A percentile compares a stretch with the other conserved stretches of the same genome.
Conservation (phyloP, 768 basidiomycete genomes). For the Psilocybe cubensis region DNA sequence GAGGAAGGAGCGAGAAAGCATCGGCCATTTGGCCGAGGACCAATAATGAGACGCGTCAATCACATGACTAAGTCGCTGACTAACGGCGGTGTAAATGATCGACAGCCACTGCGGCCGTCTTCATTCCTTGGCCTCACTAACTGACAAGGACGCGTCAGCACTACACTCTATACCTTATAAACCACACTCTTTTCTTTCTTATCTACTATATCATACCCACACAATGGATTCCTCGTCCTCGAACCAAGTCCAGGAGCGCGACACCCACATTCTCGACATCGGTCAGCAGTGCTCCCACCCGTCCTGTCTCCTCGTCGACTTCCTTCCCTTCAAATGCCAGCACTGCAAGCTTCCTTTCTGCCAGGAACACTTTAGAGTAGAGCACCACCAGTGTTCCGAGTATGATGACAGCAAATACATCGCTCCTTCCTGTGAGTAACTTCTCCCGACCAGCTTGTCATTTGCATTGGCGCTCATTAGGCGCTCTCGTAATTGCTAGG, state of each 20-base stretch:
- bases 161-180: slow-evolving; percentile 16
- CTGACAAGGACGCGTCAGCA: slow-evolving; percentile 27
- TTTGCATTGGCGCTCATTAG: neutral
- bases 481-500: slow-evolving; percentile 46
- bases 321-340: slow-evolving; percentile 85
- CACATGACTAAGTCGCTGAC: slow-evolving; percentile 15
- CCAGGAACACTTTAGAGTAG: slow-evolving; percentile 76
- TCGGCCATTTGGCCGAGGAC: slow-evolving; percentile 6
- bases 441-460: neutral
- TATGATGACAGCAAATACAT: slow-evolving; percentile 79
- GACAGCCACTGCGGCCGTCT: too few relatives aligned
- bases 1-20: slow-evolving; percentile 4
- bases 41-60: neutral
- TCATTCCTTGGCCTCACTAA: neutral
- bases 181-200: slow-evolving; percentile 10
- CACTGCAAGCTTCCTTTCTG: slow-evolving; percentile 77
- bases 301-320: slow-evolving; percentile 76
- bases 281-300: slow-evolving; percentile 74
- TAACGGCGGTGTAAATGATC: neutral
- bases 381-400: slow-evolving; percentile 66
- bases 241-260: slow-evolving; percentile 36
- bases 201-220: slow-evolving; percentile 7
- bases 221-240: slow-evolving; percentile 16
- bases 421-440: slow-evolving; percentile 69
- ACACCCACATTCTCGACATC: slow-evolving; percentile 63